Evolutionary conservation across 2,329 filamentous ascomycete genomes (phyloP), one percentile per base, ranked within the genome.

Genomic region (Venturia pyrina): DNA sequence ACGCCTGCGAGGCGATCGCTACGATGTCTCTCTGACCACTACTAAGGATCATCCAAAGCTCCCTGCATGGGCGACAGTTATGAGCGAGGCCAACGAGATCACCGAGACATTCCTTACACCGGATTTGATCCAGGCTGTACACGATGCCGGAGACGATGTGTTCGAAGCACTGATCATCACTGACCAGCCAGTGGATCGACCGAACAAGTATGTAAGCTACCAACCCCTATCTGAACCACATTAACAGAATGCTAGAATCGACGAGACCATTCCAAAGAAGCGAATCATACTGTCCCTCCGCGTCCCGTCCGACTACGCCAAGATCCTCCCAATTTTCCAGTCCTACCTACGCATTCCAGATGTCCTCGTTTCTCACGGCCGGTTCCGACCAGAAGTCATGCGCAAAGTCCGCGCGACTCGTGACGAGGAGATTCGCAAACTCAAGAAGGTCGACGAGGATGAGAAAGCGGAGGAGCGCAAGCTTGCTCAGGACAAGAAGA

Each of bases 61-160:
- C 43, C 93, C 95, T 43, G 79, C 83, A 69, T 99, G 93, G 93
- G 82, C 89, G 65, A 96, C 91, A 15, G 86, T 97, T 73, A 98
- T 99, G 95, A 96, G 87, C 74, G 95, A 99, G 82, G 96, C 88
- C 78, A 92, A 93, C 67, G 95, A 98, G 79, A 88, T 99, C 71
- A 97, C 93, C 15, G 90, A 97, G 59, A 82, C 86, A 7, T 81
- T 99, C 70, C 84, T 99, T 63, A 96, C 91, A 4, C 84, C 89
- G n/a, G 93, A 98, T 72, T 83, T 99, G 46, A 84, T 91, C 76
- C 85, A 89, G 72, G 92, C 90, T 19, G 82, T 96, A 69, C 84
- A 89, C 72, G 79, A 88, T 64, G 91, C 91, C 5, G 93, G 93
- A 40, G 89, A 93, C 68, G 89, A 93, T 68, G 87, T 96, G 56